phyloP scores from a whole-genome alignment of 176 grass and related monocot genomes.

The Oryza longistaminata region DNA sequence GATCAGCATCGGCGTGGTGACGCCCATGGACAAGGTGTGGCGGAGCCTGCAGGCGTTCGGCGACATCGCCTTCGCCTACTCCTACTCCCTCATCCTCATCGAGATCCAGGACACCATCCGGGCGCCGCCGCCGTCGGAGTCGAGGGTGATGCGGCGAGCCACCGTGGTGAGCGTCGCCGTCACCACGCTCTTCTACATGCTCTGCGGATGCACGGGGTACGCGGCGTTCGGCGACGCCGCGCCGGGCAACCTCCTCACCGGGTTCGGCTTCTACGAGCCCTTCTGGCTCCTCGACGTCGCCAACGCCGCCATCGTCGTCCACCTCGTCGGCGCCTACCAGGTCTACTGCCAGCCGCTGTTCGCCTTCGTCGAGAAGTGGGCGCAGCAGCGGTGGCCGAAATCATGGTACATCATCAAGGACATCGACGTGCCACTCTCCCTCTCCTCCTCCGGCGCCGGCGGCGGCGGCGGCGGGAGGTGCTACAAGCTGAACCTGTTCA shows the following conservation, averaged over 20 bases:
- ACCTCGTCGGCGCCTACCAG: constrained; percentile 78
- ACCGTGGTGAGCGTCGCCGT: constrained; percentile 51
- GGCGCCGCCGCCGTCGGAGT: constrained; percentile 56
- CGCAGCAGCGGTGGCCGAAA: constrained; percentile 63
- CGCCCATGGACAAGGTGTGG: constrained; percentile 86
- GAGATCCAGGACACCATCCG: constrained; percentile 86
- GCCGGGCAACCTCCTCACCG: constrained; percentile 61
- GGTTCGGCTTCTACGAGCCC: constrained; percentile 73
- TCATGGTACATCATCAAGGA: constrained; percentile 48
- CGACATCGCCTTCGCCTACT: constrained; percentile 97
- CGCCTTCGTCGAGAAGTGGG: constrained; percentile 94
- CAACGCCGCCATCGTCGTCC: constrained; percentile 65
- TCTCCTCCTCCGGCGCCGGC: too few relatives aligned
- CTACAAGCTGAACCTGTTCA: constrained; percentile 76
- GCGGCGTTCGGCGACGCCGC: constrained; percentile 59
- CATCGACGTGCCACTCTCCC: constrained; percentile 46
- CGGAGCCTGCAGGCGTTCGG: constrained; percentile 97
- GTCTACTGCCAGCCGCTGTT: constrained; percentile 95
- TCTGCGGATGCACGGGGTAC: constrained; percentile 62
- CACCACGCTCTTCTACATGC: constrained; percentile 76
- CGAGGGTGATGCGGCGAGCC: constrained; percentile 65
- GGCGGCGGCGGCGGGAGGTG: not conserved
- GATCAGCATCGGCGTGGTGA: constrained; percentile 81
- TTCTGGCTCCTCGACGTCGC: constrained; percentile 78
- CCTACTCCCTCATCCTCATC: constrained; percentile 97